A percentile compares a stretch with the other conserved stretches of the same genome.
Evolutionary conservation across 352 stramenopile species (phyloP).

Genomic region (Halophytophthora polymorphica): DNA sequence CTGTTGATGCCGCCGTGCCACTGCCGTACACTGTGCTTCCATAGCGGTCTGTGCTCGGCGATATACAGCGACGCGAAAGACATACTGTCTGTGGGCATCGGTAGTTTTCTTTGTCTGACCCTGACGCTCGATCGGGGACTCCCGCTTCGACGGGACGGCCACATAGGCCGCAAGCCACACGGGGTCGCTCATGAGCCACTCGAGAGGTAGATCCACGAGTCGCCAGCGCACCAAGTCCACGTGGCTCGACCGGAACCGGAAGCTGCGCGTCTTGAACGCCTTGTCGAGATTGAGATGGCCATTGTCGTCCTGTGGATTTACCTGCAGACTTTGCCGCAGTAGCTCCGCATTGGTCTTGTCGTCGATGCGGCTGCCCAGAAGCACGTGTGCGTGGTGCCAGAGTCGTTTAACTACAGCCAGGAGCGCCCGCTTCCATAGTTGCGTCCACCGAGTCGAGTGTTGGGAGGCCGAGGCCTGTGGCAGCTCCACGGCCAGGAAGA

Average conservation of each 20-base stretch:
- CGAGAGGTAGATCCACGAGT: conserved; percentile 44
- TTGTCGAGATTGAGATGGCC: conserved; percentile 15
- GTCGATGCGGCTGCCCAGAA: conserved; percentile 24
- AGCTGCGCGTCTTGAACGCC: conserved; percentile 47
- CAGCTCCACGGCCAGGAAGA: conserved; percentile 57
- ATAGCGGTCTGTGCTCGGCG: conserved; percentile 9
- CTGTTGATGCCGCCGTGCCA: conserved; percentile 4
- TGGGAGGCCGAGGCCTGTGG: conserved; percentile 25
- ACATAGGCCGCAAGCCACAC: conserved; percentile 47
- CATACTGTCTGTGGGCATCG: conserved; percentile 28
- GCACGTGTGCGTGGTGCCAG: conserved; percentile 33
- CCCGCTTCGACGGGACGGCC: conserved; percentile 7
- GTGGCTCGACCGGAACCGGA: conserved; percentile 59
- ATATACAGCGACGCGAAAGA: conserved; percentile 54
- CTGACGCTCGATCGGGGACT: conserved; percentile 1
- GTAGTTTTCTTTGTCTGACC: conserved; percentile 9
- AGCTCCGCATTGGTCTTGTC: neutral
- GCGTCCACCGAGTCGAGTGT: conserved; percentile 30
- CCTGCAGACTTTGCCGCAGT: too few relatives aligned
- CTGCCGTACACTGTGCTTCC: conserved; percentile 7
- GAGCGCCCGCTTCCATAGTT: conserved; percentile 33
- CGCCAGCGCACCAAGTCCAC: conserved; percentile 43
- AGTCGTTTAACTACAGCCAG: conserved; percentile 36
- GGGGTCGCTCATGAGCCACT: conserved; percentile 31
- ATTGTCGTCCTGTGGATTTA: neutral